A percentile compares a stretch with the other conserved stretches of the same genome.
Conservation (phyloP, 1,284 basidiomycete genomes). For the Ceratobasidium sp. region DNA sequence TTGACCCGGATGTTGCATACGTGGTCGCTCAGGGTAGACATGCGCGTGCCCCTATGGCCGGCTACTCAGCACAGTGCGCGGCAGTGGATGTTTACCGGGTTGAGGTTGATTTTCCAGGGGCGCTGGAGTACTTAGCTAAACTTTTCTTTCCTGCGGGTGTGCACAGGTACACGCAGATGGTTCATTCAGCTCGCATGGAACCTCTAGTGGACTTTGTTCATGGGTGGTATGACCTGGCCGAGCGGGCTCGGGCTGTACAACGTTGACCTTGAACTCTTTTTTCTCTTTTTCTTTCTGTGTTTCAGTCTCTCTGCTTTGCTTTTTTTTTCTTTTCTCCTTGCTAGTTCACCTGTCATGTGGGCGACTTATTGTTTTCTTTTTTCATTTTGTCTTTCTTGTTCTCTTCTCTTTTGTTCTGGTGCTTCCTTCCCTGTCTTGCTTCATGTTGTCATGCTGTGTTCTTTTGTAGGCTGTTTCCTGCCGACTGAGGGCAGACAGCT, state of each 20-base stretch:
- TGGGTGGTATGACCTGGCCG: not conserved
- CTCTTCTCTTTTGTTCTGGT: too few relatives aligned
- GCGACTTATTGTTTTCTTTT: not conserved
- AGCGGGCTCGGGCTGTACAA: not conserved
- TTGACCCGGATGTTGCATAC: slow-evolving; percentile 6
- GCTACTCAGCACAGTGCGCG: not conserved
- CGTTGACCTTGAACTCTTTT: too few relatives aligned
- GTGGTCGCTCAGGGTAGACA: not conserved
- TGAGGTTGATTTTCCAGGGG: not conserved
- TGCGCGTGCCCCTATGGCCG: not conserved
- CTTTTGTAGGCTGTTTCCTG: not conserved
- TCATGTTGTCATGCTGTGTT: not conserved
- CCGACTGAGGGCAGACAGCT: slow-evolving; percentile 4
- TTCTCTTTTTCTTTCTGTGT: too few relatives aligned
- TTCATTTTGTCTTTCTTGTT: too few relatives aligned
- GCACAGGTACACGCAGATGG: not conserved
- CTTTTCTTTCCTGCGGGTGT: not conserved
- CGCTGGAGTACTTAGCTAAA: not conserved
- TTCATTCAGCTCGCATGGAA: not conserved
- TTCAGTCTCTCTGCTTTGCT: too few relatives aligned
- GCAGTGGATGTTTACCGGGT: not conserved
- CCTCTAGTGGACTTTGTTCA: not conserved
- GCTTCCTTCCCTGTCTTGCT: not conserved
- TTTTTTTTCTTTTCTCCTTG: too few relatives aligned
- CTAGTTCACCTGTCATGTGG: too few relatives aligned